Evolutionary conservation across 1,284 basidiomycete species (phyloP), one percentile per base, ranked within the genome.

Genomic region (Pseudozyma thailandica): DNA sequence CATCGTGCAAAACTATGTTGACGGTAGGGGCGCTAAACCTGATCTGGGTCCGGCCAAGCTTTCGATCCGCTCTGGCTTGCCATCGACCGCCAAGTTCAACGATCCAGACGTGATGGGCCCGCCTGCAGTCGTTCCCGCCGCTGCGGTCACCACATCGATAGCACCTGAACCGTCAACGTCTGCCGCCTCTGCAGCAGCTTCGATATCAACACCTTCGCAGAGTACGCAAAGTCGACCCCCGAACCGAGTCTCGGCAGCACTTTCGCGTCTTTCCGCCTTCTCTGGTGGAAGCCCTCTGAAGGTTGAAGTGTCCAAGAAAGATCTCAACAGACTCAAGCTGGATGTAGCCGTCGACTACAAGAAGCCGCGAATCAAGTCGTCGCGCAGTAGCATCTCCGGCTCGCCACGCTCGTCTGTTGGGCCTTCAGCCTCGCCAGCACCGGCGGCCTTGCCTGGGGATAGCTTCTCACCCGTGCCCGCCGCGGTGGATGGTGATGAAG

Each of bases 81-180:
- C 49, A 2, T 39, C 46, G 20, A 15, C 52, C 18, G 43, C 30
- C 3, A 25, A 21, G n/a, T 65, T 65, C 45, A 43, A 47, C 21
- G 63, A 65, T 39, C 63, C 56, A n/a, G 63, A 65, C 2, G 42
- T 43, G 25, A 63, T 61, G 64, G 53, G 45, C 9, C 65, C 53
- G 2, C 58, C 54, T 16, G 26, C 33, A 1, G 27, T 42, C 9
- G 30, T 41, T 16, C 6, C 52, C 25, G 20, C 46, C n/a, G n/a
- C n/a, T n/a, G n/a, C n/a, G n/a, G n/a, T n/a, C n/a, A n/a, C n/a
- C n/a, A n/a, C n/a, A n/a, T n/a, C n/a, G n/a, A n/a, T n/a, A n/a
- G n/a, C n/a, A n/a, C n/a, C n/a, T n/a, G n/a, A n/a, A 35, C 13
- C 33, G 33, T 16, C 33, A 7, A 16, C 35, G 23, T 18, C 48